A percentile compares a stretch with the other conserved stretches of the same genome.
phyloP scores from a whole-genome alignment of 2,329 filamentous ascomycete genomes.

The Endoconidiophora polonica region DNA sequence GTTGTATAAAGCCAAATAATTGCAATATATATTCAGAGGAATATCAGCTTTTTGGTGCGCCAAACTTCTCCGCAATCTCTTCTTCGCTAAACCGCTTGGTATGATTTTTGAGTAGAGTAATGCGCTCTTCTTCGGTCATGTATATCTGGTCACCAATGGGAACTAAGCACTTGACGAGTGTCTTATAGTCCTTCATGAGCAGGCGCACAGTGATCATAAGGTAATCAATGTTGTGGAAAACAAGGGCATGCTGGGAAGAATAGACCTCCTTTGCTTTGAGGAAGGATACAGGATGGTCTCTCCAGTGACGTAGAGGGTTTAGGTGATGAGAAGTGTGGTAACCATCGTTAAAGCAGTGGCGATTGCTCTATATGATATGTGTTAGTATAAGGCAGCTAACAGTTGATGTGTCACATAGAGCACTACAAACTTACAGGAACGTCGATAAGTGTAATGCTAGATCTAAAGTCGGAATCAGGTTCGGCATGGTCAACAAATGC shows the following conservation, averaged over 20 bases:
- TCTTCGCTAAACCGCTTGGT: slow-evolving; percentile 49
- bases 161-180: slow-evolving; percentile 53
- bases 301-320: slow-evolving; percentile 65
- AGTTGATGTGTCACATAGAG: not conserved
- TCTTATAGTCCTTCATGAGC: slow-evolving; percentile 52
- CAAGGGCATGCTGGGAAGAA: slow-evolving; percentile 47
- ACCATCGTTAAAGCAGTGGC: slow-evolving; percentile 68
- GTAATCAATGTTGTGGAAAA: slow-evolving; percentile 71
- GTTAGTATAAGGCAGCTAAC: slow-evolving; percentile 11
- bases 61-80: slow-evolving; percentile 44
- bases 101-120: slow-evolving; percentile 44
- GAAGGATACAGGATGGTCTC: slow-evolving; percentile 61
- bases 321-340: slow-evolving; percentile 72
- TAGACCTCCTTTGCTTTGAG: slow-evolving; percentile 53
- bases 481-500: slow-evolving; percentile 61
- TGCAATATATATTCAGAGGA: no score
- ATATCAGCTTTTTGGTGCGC: not conserved
- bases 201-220: slow-evolving; percentile 56
- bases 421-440: slow-evolving; percentile 43
- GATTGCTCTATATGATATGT: slow-evolving; percentile 44
- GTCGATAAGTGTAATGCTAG: slow-evolving; percentile 65
- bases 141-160: slow-evolving; percentile 56
- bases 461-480: slow-evolving; percentile 61
- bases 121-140: slow-evolving; percentile 47
- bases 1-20: no score